Evolutionary conservation across 306 rosid species (phyloP).

Genomic region (Vigna trinervia): DNA sequence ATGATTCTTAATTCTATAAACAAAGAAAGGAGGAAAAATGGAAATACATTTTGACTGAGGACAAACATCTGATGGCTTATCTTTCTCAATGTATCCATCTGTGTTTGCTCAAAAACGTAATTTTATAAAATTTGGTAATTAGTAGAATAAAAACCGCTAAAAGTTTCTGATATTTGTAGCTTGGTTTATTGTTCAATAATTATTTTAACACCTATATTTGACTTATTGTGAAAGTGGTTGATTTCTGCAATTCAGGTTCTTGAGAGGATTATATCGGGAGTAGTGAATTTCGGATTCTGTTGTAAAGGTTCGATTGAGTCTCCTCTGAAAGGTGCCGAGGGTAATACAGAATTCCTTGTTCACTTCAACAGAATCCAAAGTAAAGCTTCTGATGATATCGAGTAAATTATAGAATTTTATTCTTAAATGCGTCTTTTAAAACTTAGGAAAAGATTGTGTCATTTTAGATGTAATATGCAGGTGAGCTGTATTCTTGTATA

Average conservation of each 20-base stretch:
- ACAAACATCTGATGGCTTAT: background rate
- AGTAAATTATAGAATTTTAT: background rate
- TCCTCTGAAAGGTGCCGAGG: slow-evolving; percentile 94
- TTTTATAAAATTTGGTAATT: background rate
- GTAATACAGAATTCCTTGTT: slow-evolving; percentile 90
- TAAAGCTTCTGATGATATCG: slow-evolving; percentile 11
- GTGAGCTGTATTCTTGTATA: slow-evolving; percentile 22
- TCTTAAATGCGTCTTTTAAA: slow-evolving; percentile 11
- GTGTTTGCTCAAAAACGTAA: background rate
- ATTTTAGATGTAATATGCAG: slow-evolving; percentile 13
- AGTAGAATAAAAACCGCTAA: background rate
- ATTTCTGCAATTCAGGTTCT: slow-evolving; percentile 64
- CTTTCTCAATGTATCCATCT: background rate
- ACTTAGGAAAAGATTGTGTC: slow-evolving; percentile 8
- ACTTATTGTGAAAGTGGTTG: background rate
- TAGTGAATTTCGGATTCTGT: slow-evolving; percentile 78
- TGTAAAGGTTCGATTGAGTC: slow-evolving; percentile 88
- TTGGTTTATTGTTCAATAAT: background rate
- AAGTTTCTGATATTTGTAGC: background rate
- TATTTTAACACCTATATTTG: too few relatives aligned
- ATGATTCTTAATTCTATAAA: slow-evolving; percentile 9
- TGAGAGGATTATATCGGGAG: slow-evolving; percentile 81
- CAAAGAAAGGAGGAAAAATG: background rate
- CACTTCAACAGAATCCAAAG: slow-evolving; percentile 55
- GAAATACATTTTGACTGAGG: background rate